Evolutionary conservation across 108 stramenopile species (phyloP).

Genomic region (Skeletonema tropicum): DNA sequence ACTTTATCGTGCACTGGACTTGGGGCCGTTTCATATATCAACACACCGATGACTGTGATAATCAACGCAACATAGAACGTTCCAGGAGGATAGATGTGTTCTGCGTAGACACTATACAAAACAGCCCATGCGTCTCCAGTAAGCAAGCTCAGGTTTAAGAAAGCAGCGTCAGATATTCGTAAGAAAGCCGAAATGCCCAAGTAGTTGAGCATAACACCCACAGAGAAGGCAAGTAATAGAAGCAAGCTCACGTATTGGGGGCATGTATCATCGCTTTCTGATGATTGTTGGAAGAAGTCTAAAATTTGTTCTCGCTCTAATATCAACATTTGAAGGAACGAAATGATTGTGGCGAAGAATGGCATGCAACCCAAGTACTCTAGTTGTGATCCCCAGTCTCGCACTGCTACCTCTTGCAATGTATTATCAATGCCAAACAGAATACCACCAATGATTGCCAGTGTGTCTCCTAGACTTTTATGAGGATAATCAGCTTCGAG

Average conservation of each 20-base stretch:
- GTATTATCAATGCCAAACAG: slow-evolving; percentile 91
- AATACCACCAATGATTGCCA: slow-evolving; percentile 86
- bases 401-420: slow-evolving; percentile 73
- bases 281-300: slow-evolving; percentile 40
- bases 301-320: slow-evolving; percentile 70
- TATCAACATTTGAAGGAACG: slow-evolving; percentile 62
- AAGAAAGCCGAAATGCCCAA: slow-evolving; percentile 70
- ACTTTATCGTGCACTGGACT: slow-evolving; percentile 52
- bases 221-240: slow-evolving; percentile 61
- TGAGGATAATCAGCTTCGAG: slow-evolving; percentile 62
- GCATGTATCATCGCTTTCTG: slow-evolving; percentile 33
- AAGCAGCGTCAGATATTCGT: slow-evolving; percentile 70
- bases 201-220: slow-evolving; percentile 58
- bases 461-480: slow-evolving; percentile 81
- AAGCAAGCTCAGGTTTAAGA: slow-evolving; percentile 86
- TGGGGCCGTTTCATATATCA: slow-evolving; percentile 90
- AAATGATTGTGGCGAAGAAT: slow-evolving; percentile 77
- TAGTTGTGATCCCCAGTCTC: slow-evolving; percentile 45
- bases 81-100: slow-evolving; percentile 70
- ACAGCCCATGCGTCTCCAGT: slow-evolving; percentile 96
- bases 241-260: slow-evolving; percentile 33
- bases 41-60: slow-evolving; percentile 82
- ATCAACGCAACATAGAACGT: slow-evolving; percentile 87
- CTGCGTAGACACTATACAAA: slow-evolving; percentile 78
- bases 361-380: slow-evolving; percentile 91